Evolutionary conservation across 1,284 basidiomycete species (phyloP).

Genomic region (Microbotryum lychnidis-dioicae): DNA sequence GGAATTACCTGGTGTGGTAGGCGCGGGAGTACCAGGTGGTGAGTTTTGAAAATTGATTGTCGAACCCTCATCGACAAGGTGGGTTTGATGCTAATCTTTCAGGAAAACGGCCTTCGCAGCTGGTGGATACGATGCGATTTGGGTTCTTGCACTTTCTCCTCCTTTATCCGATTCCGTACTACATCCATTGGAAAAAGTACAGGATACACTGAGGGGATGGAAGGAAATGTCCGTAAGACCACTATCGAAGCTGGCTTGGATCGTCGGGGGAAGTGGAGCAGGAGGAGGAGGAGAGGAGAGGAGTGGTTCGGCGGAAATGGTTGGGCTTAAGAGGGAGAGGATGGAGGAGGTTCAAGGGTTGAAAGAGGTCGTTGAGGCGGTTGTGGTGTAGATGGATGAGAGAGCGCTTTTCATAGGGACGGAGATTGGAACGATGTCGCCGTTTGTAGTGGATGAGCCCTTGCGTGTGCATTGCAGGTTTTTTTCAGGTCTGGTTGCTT

Average conservation of each 20-base stretch:
- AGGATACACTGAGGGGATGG: conserved; percentile 67
- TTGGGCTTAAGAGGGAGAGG: neutral
- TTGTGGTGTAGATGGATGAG: too few relatives aligned
- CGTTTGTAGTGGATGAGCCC: too few relatives aligned
- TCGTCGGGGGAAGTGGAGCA: conserved; percentile 47
- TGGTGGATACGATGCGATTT: conserved; percentile 94
- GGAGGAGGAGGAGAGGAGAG: conserved; percentile 13
- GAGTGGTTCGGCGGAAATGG: neutral
- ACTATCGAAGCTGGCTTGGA: conserved; percentile 65
- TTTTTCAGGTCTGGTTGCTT: too few relatives aligned
- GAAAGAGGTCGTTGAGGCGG: conserved; percentile 9
- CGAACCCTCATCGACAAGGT: too few relatives aligned
- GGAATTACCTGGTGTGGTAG: conserved; percentile 66
- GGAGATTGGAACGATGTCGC: too few relatives aligned
- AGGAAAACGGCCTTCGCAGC: conserved; percentile 48
- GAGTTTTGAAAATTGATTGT: conserved; percentile 34
- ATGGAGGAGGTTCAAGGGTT: conserved; percentile 14
- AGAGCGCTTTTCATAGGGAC: too few relatives aligned
- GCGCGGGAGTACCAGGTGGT: conserved; percentile 94
- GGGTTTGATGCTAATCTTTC: too few relatives aligned
- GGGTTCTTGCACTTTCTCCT: conserved; percentile 73
- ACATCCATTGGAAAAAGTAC: conserved; percentile 46
- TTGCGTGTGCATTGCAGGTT: too few relatives aligned
- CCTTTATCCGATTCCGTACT: conserved; percentile 35
- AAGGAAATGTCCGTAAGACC: conserved; percentile 68